Evolutionary conservation across 106 monocot genomes (phyloP).

Genomic region (Phalaenopsis equestris): DNA sequence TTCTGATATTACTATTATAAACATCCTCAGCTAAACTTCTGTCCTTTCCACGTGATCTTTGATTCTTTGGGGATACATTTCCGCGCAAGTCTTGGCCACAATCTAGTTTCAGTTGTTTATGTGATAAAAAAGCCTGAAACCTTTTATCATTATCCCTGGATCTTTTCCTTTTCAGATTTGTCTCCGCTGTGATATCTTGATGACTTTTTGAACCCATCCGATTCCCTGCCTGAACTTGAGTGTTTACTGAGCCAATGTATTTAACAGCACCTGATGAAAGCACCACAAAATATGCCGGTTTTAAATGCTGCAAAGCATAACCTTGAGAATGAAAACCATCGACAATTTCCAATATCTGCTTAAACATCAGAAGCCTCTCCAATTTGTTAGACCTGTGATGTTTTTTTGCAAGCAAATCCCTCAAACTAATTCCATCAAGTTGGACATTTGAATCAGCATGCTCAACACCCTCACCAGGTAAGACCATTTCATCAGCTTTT

Average conservation of each 20-base stretch:
- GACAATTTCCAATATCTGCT: constrained; percentile 70
- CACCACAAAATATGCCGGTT: constrained; percentile 60
- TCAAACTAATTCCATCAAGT: constrained; percentile 41
- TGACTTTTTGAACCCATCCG: not conserved
- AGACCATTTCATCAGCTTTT: constrained; percentile 15
- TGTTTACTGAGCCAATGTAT: constrained; percentile 53
- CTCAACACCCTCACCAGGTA: constrained; percentile 19
- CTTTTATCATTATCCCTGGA: constrained; percentile 20
- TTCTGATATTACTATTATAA: constrained; percentile 11
- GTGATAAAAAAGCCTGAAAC: constrained; percentile 5
- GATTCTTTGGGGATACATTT: constrained; percentile 22
- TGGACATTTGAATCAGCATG: not conserved
- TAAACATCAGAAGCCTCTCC: constrained; percentile 66
- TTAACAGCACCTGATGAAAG: constrained; percentile 46
- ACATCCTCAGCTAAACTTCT: constrained; percentile 13
- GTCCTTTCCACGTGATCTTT: constrained; percentile 20
- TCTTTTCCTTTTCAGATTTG: constrained; percentile 46
- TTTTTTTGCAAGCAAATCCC: constrained; percentile 42
- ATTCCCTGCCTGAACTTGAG: constrained; percentile 14
- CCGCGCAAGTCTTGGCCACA: not conserved
- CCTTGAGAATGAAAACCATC: constrained; percentile 61
- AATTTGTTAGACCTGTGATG: constrained; percentile 30
- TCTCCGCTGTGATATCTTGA: constrained; percentile 18
- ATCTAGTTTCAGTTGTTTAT: constrained; percentile 32
- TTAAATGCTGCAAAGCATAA: constrained; percentile 39